phyloP scores from a whole-genome alignment of 345 rosid genomes.

The Lepidium aucheri region DNA sequence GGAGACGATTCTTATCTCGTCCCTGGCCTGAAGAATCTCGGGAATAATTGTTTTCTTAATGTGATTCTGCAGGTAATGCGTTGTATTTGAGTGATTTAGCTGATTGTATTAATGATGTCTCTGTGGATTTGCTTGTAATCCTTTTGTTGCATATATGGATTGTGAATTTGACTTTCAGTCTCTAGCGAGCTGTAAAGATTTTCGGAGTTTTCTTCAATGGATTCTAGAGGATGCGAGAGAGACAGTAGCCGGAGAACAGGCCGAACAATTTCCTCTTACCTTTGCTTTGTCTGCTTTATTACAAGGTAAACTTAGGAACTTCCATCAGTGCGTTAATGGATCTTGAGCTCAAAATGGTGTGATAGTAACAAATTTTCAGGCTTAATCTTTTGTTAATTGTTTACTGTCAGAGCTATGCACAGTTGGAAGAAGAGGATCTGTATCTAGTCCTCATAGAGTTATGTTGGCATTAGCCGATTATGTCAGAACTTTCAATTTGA shows the following conservation, averaged over 20 bases:
- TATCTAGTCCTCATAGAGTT: conserved; percentile 54
- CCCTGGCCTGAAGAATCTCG: conserved; percentile 78
- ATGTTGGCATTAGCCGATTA: conserved; percentile 61
- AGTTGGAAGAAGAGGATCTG: conserved; percentile 32
- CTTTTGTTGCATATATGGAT: background rate
- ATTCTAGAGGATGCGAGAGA: conserved; percentile 41
- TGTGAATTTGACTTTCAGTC: conserved; percentile 41
- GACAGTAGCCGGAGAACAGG: conserved; percentile 22
- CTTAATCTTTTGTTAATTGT: background rate
- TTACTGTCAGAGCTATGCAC: conserved; percentile 36
- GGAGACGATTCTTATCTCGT: conserved; percentile 32
- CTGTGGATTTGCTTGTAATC: background rate
- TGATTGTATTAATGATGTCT: background rate
- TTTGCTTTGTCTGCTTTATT: conserved; percentile 50
- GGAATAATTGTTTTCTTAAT: conserved; percentile 80
- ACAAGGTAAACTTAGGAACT: conserved; percentile 27
- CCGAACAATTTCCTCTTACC: conserved; percentile 51
- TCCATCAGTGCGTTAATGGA: no score
- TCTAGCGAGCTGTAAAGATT: conserved; percentile 65
- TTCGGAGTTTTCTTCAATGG: conserved; percentile 52
- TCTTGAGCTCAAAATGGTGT: background rate
- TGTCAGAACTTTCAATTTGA: conserved; percentile 54
- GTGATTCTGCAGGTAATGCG: conserved; percentile 66
- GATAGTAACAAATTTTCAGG: background rate
- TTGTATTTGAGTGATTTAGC: background rate